phyloP scores from a whole-genome alignment of 257 asterid species.

The Ehretia macrophylla region DNA sequence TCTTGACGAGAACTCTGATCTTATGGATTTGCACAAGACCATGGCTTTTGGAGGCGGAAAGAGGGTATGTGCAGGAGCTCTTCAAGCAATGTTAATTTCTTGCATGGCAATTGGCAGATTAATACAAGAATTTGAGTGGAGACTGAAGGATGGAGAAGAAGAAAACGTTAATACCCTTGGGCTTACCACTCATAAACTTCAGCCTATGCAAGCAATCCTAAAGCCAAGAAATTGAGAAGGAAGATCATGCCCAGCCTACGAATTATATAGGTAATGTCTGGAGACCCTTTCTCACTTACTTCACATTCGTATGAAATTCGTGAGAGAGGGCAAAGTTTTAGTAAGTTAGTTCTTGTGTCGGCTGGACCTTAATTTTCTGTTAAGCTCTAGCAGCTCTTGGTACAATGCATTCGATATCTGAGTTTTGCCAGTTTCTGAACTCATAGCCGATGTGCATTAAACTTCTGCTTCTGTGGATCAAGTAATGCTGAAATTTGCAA shows the following conservation, averaged over 20 bases:
- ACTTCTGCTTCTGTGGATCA: too few species aligned
- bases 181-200: constrained; percentile 65
- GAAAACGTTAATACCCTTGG: constrained; percentile 67
- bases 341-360: too few species aligned
- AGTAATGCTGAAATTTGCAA: background rate
- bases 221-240: constrained; percentile 48
- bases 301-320: too few species aligned
- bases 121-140: constrained; percentile 85
- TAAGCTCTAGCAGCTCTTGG: too few species aligned
- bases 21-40: constrained; percentile 55
- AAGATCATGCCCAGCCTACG: background rate
- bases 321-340: too few species aligned
- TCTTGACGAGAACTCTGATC: constrained; percentile 35
- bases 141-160: constrained; percentile 58
- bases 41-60: constrained; percentile 89
- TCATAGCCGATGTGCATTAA: background rate
- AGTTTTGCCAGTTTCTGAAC: background rate
- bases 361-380: too few species aligned
- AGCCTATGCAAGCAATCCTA: constrained; percentile 55
- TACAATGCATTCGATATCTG: background rate
- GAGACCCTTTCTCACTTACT: background rate
- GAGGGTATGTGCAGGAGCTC: constrained; percentile 80
- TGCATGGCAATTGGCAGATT: constrained; percentile 67
- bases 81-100: constrained; percentile 67
- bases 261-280: background rate